Percentiles rank a stretch among this genome's conserved stretches.
Evolutionary conservation across 2,329 filamentous ascomycete genomes (phyloP).

Genomic region (Penicillium fuscoglaucum): DNA sequence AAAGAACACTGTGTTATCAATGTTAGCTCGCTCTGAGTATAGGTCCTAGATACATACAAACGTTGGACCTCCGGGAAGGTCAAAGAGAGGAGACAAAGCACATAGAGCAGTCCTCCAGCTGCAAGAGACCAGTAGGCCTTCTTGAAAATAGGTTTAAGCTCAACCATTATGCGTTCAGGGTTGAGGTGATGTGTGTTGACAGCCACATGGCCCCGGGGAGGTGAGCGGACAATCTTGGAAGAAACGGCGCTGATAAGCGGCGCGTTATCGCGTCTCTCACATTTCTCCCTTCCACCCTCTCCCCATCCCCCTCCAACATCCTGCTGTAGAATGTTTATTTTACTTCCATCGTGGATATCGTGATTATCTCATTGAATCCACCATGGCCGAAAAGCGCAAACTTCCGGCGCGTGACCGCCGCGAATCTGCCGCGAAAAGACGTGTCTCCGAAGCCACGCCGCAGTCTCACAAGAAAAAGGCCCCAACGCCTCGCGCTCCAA

Average conservation of each 20-base stretch:
- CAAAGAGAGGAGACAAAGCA: slow-evolving; percentile 63
- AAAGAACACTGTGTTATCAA: slow-evolving; percentile 64
- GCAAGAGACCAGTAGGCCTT: slow-evolving; percentile 59
- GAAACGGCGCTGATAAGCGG: slow-evolving; percentile 13
- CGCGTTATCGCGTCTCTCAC: slow-evolving; percentile 22
- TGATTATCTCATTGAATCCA: slow-evolving; percentile 2
- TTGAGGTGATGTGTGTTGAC: neutral
- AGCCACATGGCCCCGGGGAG: neutral
- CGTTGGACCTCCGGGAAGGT: slow-evolving; percentile 72
- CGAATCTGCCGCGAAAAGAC: slow-evolving; percentile 46
- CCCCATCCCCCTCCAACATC: slow-evolving; percentile 8
- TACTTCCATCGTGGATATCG: neutral
- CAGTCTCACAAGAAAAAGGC: slow-evolving; percentile 40
- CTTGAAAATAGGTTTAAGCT: slow-evolving; percentile 49
- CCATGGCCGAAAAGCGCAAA: slow-evolving; percentile 47
- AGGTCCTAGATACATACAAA: slow-evolving; percentile 59
- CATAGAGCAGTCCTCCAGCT: slow-evolving; percentile 64
- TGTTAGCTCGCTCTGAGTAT: slow-evolving; percentile 1
- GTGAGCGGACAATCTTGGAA: slow-evolving; percentile 9
- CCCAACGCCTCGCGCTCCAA: slow-evolving; percentile 32
- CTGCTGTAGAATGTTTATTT: neutral
- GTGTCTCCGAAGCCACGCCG: slow-evolving; percentile 42
- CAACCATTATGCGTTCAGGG: slow-evolving; percentile 30
- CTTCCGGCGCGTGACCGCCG: slow-evolving; percentile 46
- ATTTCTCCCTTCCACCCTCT: slow-evolving; percentile 22